Base-by-base conservation (phyloP, 2,329 filamentous ascomycete species). In the Kalmusia sp. region DNA sequence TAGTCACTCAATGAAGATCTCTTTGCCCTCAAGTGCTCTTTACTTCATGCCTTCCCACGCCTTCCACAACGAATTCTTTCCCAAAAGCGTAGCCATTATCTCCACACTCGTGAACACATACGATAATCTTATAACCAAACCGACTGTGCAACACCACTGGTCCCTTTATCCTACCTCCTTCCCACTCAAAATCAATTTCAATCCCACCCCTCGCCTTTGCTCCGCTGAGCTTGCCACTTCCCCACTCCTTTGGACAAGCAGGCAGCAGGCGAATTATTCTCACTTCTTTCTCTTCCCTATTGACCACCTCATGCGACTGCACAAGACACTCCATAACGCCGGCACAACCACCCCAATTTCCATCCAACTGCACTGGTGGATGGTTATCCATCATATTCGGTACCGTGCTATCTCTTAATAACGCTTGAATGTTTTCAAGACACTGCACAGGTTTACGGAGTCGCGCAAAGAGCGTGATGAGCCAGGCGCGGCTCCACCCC, bases 401-500 rank as follows among this genome's bases (percentile, higher is more conserved):
- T 15, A 80, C 59, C 0, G 78, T 80, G 3, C 77, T 78, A 3
- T 74, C 64, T 11, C 63, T 65, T 27, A 81, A 57, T 6, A 80
- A 61, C n/a, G 67, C 63, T 15, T 76, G 63, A 21, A 80, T 58
- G 51, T 80, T 74, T 25, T 68, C 59, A 31, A 71, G 60, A 48
- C 72, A 74, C 31, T 75, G 69, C 31, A 74, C 70, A 3, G 57
- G 54, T 62, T 79, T 74, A 9, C 74, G 69, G 3, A 83, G 64
- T 0, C 82, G 75, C 11, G 80, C 80, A 46, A 79, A 78, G 33
- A 82, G 67, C 34, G 77, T 80, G n/a, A 82, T 68, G 0, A 79
- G 64, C 80, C 80, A 84, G 4, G 79, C 79, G 14, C 78, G 72
- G 3, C 79, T 80, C 81, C 81, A 84, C 0, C 81, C 81, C 0